Conservation (phyloP, 108 stramenopile genomes). For the Stephanodiscus minutulus region DNA sequence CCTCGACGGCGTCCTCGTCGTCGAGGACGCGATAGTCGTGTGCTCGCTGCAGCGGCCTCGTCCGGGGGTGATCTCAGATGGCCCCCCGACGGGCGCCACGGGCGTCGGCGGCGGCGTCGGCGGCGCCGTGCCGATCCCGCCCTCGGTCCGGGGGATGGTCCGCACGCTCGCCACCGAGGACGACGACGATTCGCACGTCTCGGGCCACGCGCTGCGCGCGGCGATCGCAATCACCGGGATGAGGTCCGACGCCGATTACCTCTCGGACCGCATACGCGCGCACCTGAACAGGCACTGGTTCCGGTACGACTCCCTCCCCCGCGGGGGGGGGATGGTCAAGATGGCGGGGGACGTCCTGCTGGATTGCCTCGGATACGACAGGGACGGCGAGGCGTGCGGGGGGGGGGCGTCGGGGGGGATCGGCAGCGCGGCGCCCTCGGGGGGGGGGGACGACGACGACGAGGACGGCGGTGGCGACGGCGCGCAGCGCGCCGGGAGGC, state of each 20-base stretch:
- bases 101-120: no score
- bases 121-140: conserved; percentile 12
- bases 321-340: conserved; percentile 5
- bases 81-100: background rate
- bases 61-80: conserved; percentile 5
- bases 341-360: conserved; percentile 32
- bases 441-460: conserved; percentile 10
- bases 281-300: conserved; percentile 39
- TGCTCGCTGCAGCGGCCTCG: conserved; percentile 33
- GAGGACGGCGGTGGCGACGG: conserved; percentile 16
- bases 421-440: conserved; percentile 30
- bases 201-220: conserved; percentile 19
- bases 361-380: conserved; percentile 41
- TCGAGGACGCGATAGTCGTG: conserved; percentile 34
- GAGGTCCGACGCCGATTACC: conserved; percentile 27
- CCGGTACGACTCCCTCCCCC: conserved; percentile 36
- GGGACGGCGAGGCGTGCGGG: conserved; percentile 21
- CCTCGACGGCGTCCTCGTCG: background rate
- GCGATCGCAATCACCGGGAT: conserved; percentile 29
- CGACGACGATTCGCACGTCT: background rate
- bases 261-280: conserved; percentile 14
- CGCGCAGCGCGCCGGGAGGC: conserved; percentile 26
- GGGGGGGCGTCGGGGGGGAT: conserved; percentile 27
- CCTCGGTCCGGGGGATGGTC: conserved; percentile 24
- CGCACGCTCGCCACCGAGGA: conserved; percentile 15